phyloP scores from a whole-genome alignment of 192 early-diverging fungal genomes.

The Rhizoclosmatium sp. region DNA sequence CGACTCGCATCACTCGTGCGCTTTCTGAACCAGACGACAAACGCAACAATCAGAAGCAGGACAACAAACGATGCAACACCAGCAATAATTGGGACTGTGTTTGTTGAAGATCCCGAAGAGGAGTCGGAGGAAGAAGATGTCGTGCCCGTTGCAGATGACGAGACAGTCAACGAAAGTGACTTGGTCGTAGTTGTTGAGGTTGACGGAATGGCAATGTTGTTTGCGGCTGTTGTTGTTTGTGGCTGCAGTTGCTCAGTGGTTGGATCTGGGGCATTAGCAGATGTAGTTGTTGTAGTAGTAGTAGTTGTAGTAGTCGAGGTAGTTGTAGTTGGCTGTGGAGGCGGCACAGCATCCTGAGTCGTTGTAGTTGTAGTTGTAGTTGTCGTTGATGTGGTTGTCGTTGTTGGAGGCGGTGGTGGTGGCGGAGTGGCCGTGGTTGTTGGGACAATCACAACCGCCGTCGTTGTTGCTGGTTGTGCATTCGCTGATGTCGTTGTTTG shows the following conservation, averaged over 20 bases:
- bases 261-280: not conserved
- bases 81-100: not conserved
- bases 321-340: not conserved
- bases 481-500: no score
- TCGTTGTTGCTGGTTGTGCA: no score
- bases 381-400: not conserved
- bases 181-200: not conserved
- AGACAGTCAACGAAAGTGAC: not conserved
- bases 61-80: not conserved
- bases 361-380: not conserved
- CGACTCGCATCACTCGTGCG: not conserved
- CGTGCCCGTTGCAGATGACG: not conserved
- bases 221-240: not conserved
- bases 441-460: no score
- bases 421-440: not conserved
- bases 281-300: not conserved
- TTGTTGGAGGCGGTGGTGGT: not conserved
- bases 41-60: slow-evolving; percentile 4
- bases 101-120: not conserved
- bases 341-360: not conserved
- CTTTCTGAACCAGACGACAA: slow-evolving; percentile 18
- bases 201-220: not conserved
- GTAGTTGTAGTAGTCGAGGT: not conserved
- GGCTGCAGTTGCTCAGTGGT: not conserved
- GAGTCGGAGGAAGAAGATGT: not conserved